phyloP scores from a whole-genome alignment of 805 yeast genomes.

The Cyberlindnera nakhonratchasimensis region DNA sequence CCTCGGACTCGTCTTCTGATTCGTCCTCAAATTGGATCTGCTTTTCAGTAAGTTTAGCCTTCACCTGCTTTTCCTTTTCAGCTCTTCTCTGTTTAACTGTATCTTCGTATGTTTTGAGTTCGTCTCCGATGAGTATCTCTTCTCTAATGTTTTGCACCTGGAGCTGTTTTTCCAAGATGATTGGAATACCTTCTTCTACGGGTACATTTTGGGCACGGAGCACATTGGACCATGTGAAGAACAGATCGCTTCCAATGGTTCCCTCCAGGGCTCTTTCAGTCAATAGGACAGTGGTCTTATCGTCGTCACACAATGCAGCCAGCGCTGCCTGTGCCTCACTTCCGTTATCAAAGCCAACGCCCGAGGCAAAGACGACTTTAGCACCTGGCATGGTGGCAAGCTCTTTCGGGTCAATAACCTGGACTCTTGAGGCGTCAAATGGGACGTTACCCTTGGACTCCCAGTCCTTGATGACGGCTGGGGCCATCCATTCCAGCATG shows the following conservation, averaged over 20 bases:
- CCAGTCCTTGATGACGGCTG: constrained; percentile 82
- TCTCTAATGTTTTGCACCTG: constrained; percentile 41
- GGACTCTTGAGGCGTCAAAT: constrained; percentile 66
- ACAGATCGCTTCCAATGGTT: constrained; percentile 49
- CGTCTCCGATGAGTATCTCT: constrained; percentile 48
- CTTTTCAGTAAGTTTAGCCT: constrained; percentile 30
- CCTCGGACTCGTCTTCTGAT: constrained; percentile 26
- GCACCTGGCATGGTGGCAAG: constrained; percentile 57
- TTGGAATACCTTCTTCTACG: constrained; percentile 59
- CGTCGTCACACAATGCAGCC: constrained; percentile 55
- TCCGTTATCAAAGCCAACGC: constrained; percentile 62
- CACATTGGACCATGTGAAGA: constrained; percentile 46
- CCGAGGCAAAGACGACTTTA: constrained; percentile 77
- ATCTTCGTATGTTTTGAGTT: constrained; percentile 45
- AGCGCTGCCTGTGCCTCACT: constrained; percentile 52
- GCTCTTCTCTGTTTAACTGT: constrained; percentile 45
- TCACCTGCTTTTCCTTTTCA: constrained; percentile 30
- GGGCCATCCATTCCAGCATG: constrained; percentile 94
- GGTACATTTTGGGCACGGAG: constrained; percentile 36
- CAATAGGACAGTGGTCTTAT: constrained; percentile 65
- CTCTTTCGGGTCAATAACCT: constrained; percentile 55
- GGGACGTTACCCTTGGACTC: constrained; percentile 71
- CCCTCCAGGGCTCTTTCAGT: constrained; percentile 59
- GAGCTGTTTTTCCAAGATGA: constrained; percentile 46
- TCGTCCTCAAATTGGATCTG: constrained; percentile 29